phyloP scores from a whole-genome alignment of 2,329 filamentous ascomycete genomes.

The Verticillium isaacii region DNA sequence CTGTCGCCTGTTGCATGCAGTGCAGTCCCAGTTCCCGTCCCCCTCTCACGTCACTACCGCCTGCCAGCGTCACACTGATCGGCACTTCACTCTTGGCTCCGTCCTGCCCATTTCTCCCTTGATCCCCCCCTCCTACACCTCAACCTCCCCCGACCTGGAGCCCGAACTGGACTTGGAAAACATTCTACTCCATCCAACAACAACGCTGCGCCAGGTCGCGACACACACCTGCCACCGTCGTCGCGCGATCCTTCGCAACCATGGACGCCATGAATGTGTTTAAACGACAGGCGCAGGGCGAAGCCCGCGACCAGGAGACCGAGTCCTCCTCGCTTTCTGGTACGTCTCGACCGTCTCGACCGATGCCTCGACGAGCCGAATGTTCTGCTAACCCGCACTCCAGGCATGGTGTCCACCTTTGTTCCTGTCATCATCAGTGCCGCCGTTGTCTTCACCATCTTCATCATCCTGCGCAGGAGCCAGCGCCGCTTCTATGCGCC shows the following conservation, averaged over 20 bases:
- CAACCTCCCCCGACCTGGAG: neutral
- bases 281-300: neutral
- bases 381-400: neutral
- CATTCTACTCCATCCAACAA: neutral
- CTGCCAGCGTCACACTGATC: neutral
- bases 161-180: neutral
- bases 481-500: slow-evolving; percentile 45
- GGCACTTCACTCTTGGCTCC: neutral
- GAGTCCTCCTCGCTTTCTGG: neutral
- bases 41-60: neutral
- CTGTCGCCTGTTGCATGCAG: neutral
- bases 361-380: neutral
- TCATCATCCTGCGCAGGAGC: slow-evolving; percentile 38
- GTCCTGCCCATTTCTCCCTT: neutral
- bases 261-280: neutral
- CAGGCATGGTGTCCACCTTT: slow-evolving; percentile 43
- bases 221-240: neutral
- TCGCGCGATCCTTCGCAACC: neutral
- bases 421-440: slow-evolving; percentile 45
- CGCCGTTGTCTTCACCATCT: slow-evolving; percentile 35
- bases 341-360: neutral
- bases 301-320: neutral
- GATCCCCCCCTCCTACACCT: neutral
- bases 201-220: neutral
- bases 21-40: neutral